Conservation (phyloP, 23 red algal genomes). For the Gracilariopsis chorda region DNA sequence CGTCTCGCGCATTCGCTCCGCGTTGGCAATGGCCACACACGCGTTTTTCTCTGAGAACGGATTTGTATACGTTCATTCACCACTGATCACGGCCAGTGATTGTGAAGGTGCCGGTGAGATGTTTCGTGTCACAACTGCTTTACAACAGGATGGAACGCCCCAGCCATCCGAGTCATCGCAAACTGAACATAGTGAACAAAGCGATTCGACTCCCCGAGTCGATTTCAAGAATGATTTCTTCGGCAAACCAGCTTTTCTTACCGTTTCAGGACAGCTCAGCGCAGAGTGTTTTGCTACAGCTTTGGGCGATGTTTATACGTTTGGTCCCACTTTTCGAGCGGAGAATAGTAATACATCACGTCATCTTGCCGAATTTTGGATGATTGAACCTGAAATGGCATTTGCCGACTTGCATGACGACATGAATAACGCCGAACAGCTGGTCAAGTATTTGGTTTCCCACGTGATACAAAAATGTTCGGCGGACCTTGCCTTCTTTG, state of each 20-base stretch:
- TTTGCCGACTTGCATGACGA: slow-evolving; percentile 88
- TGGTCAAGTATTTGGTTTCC: slow-evolving; percentile 64
- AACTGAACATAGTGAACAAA: background rate
- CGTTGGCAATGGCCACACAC: slow-evolving; percentile 83
- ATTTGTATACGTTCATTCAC: slow-evolving; percentile 89
- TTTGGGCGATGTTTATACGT: slow-evolving; percentile 93
- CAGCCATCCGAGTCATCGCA: background rate
- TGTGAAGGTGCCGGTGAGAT: slow-evolving; percentile 99
- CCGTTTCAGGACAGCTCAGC: slow-evolving; percentile 92
- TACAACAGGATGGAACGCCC: background rate
- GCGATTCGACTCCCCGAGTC: background rate
- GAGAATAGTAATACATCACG: slow-evolving; percentile 97
- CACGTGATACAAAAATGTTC: slow-evolving; percentile 44
- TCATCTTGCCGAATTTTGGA: slow-evolving; percentile 99
- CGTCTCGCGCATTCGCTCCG: slow-evolving; percentile 73
- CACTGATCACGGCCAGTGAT: slow-evolving; percentile 90
- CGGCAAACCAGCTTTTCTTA: slow-evolving; percentile 90
- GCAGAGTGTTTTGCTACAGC: slow-evolving; percentile 92
- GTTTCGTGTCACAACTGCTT: slow-evolving; percentile 91
- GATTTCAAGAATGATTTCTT: slow-evolving; percentile 86
- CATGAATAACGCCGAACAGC: slow-evolving; percentile 92
- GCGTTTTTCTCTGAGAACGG: slow-evolving; percentile 82
- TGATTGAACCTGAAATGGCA: slow-evolving; percentile 99
- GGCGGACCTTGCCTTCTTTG: slow-evolving; percentile 87
- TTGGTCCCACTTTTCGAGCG: slow-evolving; percentile 97